Percentiles rank a stretch among this genome's conserved stretches.
phyloP scores from a whole-genome alignment of 2,329 filamentous ascomycete species.

The Hypoxylon sp. region DNA sequence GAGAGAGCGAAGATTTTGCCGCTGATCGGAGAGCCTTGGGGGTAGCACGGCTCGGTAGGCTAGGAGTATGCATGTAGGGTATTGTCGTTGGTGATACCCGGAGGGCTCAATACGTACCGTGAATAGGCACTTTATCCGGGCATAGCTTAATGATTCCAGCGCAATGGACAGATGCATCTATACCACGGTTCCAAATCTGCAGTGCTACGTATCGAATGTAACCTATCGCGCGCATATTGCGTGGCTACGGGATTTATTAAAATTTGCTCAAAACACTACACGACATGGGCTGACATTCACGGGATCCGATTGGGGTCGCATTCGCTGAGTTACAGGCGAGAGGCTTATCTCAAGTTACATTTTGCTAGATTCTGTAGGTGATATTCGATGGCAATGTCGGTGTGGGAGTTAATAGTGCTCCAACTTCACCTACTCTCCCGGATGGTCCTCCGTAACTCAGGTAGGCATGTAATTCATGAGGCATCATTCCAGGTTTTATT shows the following conservation, averaged over 20 bases:
- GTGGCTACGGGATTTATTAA: slow-evolving; percentile 43
- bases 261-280: slow-evolving; percentile 44
- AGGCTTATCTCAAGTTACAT: slow-evolving; percentile 44
- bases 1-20: slow-evolving; percentile 18
- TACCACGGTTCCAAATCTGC: slow-evolving; percentile 42
- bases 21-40: slow-evolving; percentile 7
- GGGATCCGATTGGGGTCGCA: slow-evolving; percentile 42
- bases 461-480: not conserved
- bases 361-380: slow-evolving; percentile 17
- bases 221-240: slow-evolving; percentile 35
- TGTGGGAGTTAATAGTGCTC: slow-evolving; percentile 23
- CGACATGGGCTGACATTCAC: slow-evolving; percentile 43
- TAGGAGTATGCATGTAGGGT: not conserved
- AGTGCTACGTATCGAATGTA: slow-evolving; percentile 42
- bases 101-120: slow-evolving; percentile 10
- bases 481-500: too few relatives aligned
- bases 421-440: slow-evolving; percentile 16
- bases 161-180: slow-evolving; percentile 43
- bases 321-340: slow-evolving; percentile 24
- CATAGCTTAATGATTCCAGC: slow-evolving; percentile 39
- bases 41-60: slow-evolving; percentile 9
- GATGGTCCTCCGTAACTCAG: not conserved
- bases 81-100: slow-evolving; percentile 10
- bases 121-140: slow-evolving; percentile 17
- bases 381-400: slow-evolving; percentile 27